phyloP scores from a whole-genome alignment of 1,284 basidiomycete species.

The Ustilago xerochloae region DNA sequence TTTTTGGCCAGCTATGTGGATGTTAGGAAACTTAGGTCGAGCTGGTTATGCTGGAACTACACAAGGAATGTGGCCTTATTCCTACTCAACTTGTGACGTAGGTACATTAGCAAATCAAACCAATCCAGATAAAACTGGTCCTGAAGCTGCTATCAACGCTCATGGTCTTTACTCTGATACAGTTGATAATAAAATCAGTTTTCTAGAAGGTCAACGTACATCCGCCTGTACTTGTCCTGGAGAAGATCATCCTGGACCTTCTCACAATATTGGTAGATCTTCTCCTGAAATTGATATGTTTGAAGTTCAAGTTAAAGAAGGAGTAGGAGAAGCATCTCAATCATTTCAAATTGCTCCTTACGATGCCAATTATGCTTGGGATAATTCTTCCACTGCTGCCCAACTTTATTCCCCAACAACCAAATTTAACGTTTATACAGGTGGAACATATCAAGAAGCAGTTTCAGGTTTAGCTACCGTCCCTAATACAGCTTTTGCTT shows the following conservation, averaged over 20 bases:
- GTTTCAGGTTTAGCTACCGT: constrained; percentile 54
- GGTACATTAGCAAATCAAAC: constrained; percentile 62
- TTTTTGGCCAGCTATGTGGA: constrained; percentile 70
- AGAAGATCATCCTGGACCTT: constrained; percentile 52
- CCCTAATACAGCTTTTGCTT: constrained; percentile 51
- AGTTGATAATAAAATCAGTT: constrained; percentile 17
- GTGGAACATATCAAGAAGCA: constrained; percentile 64
- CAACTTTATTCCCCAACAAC: constrained; percentile 16
- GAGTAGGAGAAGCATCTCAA: constrained; percentile 48
- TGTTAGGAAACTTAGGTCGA: constrained; percentile 55
- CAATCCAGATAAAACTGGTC: constrained; percentile 32
- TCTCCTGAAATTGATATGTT: constrained; percentile 67
- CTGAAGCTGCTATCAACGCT: constrained; percentile 21
- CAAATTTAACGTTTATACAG: constrained; percentile 59
- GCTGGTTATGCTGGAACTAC: constrained; percentile 63
- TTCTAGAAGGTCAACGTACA: constrained; percentile 44
- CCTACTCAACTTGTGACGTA: constrained; percentile 64
- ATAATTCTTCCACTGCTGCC: constrained; percentile 9
- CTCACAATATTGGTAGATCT: constrained; percentile 46
- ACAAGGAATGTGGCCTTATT: constrained; percentile 67
- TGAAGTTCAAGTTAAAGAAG: constrained; percentile 66
- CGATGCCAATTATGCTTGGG: constrained; percentile 59
- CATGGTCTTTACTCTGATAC: constrained; percentile 18
- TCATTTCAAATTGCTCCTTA: constrained; percentile 67
- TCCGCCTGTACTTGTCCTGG: constrained; percentile 56